Base-by-base conservation (phyloP, 2,329 filamentous ascomycete species). In the Sporothrix inflata region DNA sequence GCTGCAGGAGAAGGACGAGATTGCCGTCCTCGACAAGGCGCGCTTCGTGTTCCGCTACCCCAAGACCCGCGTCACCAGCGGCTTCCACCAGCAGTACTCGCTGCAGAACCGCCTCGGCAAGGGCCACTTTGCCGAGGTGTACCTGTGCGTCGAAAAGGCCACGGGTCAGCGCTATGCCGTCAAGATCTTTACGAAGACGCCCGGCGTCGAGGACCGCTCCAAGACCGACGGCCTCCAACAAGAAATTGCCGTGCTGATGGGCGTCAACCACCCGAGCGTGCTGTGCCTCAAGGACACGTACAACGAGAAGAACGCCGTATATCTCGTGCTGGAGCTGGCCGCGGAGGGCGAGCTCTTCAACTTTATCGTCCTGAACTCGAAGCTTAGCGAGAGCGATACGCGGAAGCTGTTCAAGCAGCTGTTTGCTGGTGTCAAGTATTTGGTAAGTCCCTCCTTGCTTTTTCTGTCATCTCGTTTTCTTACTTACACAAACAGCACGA, bases 281-380 rank as follows among this genome's bases (percentile, higher is more conserved):
- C 85, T 99, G 16, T 98, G 94, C 79, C 85, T 99, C 71, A 98
- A 97, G 81, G 94, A 97, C 76, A 97, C 94, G 0, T 99, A 97
- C 79, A 93, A 97, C 78, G 96, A 99, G 80, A 87, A 88, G 66
- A 94, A 96, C 76, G 93, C 93, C 1, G 94, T 98, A 24, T 98
- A 97, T 79, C 85, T 99, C 55, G 91, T 99, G 12, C 83, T 98
- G 66, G 96, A 99, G 80, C 86, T 98, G 76, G 95, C 95, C 1
- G 86, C 94, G 0, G 94, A 97, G 81, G 96, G 96, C 77, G 97
- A 99, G 82, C 84, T 99, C 16, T 99, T 99, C 86, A 97, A 98
- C 79, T 91, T 90, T 83, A 98, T 99, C 74, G 92, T 98, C 34
- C 90, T 91, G 86, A 95, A 97, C 82, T 88, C 94, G 79, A 98